These are phyloP conservation scores for Vicia villosa DNA, from an alignment of 306 rosid genomes.

Conservation along the genomic window DNA sequence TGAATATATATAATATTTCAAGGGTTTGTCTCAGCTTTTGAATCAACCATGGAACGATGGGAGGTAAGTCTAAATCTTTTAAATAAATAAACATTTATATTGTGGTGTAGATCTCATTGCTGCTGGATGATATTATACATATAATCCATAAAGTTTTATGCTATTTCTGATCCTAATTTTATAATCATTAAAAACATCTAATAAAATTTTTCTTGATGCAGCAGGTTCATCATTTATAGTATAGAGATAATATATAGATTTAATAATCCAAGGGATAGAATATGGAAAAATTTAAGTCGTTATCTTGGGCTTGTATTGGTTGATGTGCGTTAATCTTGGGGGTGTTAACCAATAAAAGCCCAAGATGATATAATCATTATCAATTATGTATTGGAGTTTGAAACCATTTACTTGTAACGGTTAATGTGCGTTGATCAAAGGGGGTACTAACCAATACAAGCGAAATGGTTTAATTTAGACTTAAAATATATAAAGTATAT, in stretches of 20 bases:
- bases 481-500: not conserved
- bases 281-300: not conserved
- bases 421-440: slow-evolving; percentile 28
- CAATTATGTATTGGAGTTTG: not conserved
- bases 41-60: not conserved
- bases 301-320: slow-evolving; percentile 28
- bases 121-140: too few relatives aligned
- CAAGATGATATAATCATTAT: not conserved
- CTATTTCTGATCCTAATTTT: not conserved
- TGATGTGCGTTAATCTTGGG: slow-evolving; percentile 45
- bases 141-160: not conserved
- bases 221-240: not conserved
- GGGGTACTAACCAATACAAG: slow-evolving; percentile 40
- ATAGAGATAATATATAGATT: not conserved
- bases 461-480: not conserved
- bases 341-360: slow-evolving; percentile 28
- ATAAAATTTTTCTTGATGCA: slow-evolving; percentile 25
- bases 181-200: not conserved
- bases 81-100: too few relatives aligned
- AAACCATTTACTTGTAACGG: slow-evolving; percentile 25
- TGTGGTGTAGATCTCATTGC: too few relatives aligned
- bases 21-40: not conserved
- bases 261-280: not conserved
- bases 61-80: not conserved
- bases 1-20: not conserved